Base-by-base conservation (phyloP, 768 basidiomycete species). In the Dendrothele bispora region DNA sequence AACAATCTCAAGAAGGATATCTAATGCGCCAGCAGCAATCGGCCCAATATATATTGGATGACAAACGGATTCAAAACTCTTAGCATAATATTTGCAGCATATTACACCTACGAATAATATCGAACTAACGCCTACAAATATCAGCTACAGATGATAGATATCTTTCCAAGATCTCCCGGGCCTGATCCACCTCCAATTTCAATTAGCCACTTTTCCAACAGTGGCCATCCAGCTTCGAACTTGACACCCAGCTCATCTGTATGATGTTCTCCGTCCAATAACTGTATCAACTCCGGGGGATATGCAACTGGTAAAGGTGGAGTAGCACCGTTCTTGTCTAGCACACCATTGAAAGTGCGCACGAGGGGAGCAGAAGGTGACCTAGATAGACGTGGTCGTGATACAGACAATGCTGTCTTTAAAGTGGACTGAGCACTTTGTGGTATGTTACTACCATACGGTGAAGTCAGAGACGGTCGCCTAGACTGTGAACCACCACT, bases 221-320 rank as follows among this genome's bases (percentile, higher is more conserved):
- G 68, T 10, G 83, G 83, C 94, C 92, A 95, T 1, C 88, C 85
- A 26, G 85, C 83, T 53, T 90, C 84, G 57, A 95, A 95, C 51
- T 63, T 77, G 21, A 88, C 83, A 38, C 88, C 86, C 36, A 98
- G 68, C 67, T 98, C 95, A 60, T 98, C 95, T 2, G 91, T 86
- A 63, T 94, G 88, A 63, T 93, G 94, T 47, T 85, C 88, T 7
- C 95, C 97, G 58, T 98, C 86, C 11, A 98, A 72, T 49, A 91
- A 63, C 2, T 71, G 52, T 22, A 75, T 56, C 21, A 94, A 56
- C 11, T 81, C 80, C 4, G 71, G 68, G 7, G 89, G 89, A 55
- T 76, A 80, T n/a, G 66, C 55, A 15, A 54, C 24, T 4, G 61
- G 63, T 3, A 59, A 36, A 8, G 61, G 49, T 21, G 49, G 38